phyloP scores from a whole-genome alignment of 2,329 filamentous ascomycete genomes.

The Fusarium nematophilum region DNA sequence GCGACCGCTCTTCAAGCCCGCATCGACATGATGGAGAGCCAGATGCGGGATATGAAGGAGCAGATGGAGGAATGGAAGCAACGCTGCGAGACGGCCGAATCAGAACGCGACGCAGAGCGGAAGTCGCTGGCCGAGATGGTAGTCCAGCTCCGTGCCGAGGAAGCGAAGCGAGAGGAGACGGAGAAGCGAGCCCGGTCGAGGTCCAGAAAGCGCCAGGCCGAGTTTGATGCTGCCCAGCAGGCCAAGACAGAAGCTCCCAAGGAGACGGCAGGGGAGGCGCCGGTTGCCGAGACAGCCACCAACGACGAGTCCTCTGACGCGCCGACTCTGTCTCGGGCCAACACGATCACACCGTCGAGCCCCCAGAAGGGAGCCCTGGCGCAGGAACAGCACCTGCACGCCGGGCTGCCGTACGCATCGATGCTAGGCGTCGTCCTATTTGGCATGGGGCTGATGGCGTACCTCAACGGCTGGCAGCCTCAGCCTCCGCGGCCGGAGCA shows the following conservation, averaged over 20 bases:
- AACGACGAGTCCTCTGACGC: conserved; percentile 52
- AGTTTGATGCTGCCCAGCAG: conserved; percentile 32
- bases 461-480: conserved; percentile 82
- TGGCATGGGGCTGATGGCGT: conserved; percentile 87
- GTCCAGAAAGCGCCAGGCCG: conserved; percentile 47
- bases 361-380: conserved; percentile 53
- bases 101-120: conserved; percentile 77
- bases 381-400: conserved; percentile 57
- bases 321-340: conserved; percentile 60
- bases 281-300: conserved; percentile 32
- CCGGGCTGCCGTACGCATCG: conserved; percentile 79
- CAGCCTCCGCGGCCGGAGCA: conserved; percentile 49
- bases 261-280: conserved; percentile 25
- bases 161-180: conserved; percentile 59
- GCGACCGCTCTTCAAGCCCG: conserved; percentile 66
- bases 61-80: conserved; percentile 83
- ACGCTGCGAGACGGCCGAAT: conserved; percentile 83
- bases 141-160: conserved; percentile 79
- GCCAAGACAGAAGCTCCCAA: conserved; percentile 29
- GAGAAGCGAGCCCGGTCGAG: conserved; percentile 55
- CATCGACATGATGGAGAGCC: conserved; percentile 79
- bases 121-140: conserved; percentile 90
- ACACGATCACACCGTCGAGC: conserved; percentile 60
- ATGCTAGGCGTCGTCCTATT: conserved; percentile 85
- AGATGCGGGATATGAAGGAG: conserved; percentile 84